Base-by-base conservation (phyloP, 78 protist genomes). In the Dictyostelium firmibasis region DNA sequence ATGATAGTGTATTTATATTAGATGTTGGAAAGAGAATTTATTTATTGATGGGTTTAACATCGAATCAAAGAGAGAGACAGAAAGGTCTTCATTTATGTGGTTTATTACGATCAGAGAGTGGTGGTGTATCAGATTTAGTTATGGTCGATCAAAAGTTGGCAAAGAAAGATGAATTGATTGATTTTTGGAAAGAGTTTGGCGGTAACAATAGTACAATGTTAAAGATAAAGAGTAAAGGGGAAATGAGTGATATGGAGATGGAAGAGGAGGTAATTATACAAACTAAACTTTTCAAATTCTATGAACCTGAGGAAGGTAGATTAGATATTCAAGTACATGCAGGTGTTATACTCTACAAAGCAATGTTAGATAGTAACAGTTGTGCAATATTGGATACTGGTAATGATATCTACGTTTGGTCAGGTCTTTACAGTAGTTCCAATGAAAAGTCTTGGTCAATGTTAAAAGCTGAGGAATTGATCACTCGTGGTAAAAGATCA, bases 381-480 rank as follows among this genome's bases (percentile, higher is more conserved):
- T 82, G 92, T 57, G 74, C 85, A 18, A 69, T 95, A 1, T 72
- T 95, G 20, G 97, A 95, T 43, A 86, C 85, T 6, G 94, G 93
- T 36, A 38, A 60, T 6, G 94, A 81, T 64, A 81, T 95, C 53
- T 95, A 78, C 35, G 97, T 91, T 20, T 95, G 97, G 97, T 75
- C 86, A 1, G 97, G 97, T 53, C 47, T 85, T 23, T 84, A 84
- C 27, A 57, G 91, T 5, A 43, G 84, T 1, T 4, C 47, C 23
- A 82, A 86, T 50, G 97, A 95, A 82, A 86, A 82, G 69, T 86
- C 95, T 23, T 95, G 97, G 97, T 77, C 94, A 2, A 85, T 83
- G 97, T 36, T 95, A 43, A 95, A 95, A 25, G 97, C 97, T 13
- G 97, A 95, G n/a, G 97, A 95, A 31, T 10, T 95, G 8, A 27